Evolutionary conservation across 2,329 filamentous ascomycete genomes (phyloP).

Genomic region (Lachnellula willkommii): DNA sequence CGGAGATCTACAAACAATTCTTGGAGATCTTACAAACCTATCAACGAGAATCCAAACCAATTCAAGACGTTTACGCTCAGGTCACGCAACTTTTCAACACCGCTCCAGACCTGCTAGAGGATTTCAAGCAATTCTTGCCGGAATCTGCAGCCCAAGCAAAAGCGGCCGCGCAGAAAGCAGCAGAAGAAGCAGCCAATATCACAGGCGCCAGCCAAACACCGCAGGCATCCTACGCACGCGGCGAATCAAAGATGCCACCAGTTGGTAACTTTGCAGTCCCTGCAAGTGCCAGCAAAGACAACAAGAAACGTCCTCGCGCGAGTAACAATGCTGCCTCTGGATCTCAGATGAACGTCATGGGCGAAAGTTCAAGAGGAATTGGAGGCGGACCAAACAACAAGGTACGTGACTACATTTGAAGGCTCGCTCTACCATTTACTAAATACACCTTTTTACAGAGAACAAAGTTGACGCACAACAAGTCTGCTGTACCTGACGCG

Average conservation of each 20-base stretch:
- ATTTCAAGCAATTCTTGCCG: slow-evolving; percentile 97
- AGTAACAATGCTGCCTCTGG: slow-evolving; percentile 36
- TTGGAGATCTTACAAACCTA: slow-evolving; percentile 97
- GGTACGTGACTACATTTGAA: slow-evolving; percentile 33
- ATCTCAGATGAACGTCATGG: slow-evolving; percentile 23
- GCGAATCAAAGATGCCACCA: slow-evolving; percentile 72
- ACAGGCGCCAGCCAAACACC: slow-evolving; percentile 43
- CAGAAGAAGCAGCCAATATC: slow-evolving; percentile 54
- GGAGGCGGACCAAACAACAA: slow-evolving; percentile 41
- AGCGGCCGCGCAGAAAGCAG: slow-evolving; percentile 49
- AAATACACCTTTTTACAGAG: slow-evolving; percentile 39
- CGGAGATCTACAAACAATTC: slow-evolving; percentile 99
- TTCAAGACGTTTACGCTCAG: slow-evolving; percentile 96
- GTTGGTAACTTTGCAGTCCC: slow-evolving; percentile 89
- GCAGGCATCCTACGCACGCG: slow-evolving; percentile 44
- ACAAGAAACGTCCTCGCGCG: slow-evolving; percentile 69
- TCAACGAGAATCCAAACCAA: slow-evolving; percentile 94
- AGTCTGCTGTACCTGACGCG: slow-evolving; percentile 33
- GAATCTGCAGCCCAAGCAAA: slow-evolving; percentile 74
- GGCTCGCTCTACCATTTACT: background rate
- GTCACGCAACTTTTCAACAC: slow-evolving; percentile 91
- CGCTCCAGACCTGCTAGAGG: slow-evolving; percentile 89
- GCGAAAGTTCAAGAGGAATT: slow-evolving; percentile 25
- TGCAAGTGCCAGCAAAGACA: slow-evolving; percentile 77
- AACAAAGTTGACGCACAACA: slow-evolving; percentile 66